Evolutionary conservation across 1,139 yeast genomes (phyloP).

Genomic region (Taphrina sp.): DNA sequence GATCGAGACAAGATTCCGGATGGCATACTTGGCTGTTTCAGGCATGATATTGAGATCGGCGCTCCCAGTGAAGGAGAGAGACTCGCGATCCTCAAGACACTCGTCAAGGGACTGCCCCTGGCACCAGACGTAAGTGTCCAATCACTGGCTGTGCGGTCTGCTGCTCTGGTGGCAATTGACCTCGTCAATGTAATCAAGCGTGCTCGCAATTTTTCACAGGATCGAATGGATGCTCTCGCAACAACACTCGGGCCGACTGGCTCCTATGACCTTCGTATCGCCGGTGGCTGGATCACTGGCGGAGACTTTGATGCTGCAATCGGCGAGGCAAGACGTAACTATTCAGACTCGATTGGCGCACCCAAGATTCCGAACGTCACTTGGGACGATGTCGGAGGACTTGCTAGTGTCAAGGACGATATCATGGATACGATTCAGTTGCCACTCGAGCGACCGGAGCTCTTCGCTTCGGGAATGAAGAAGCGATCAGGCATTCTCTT

Average conservation of each 20-base stretch:
- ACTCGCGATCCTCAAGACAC: constrained; percentile 53
- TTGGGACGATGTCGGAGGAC: constrained; percentile 94
- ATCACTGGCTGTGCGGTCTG: constrained; percentile 76
- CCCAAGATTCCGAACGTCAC: constrained; percentile 92
- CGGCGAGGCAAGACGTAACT: constrained; percentile 77
- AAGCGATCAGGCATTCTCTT: constrained; percentile 87
- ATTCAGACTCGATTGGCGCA: constrained; percentile 93
- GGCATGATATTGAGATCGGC: constrained; percentile 70
- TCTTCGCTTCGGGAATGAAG: constrained; percentile 82
- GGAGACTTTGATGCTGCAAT: constrained; percentile 72
- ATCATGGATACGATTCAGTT: constrained; percentile 91
- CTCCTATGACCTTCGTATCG: constrained; percentile 18
- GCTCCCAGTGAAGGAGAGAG: constrained; percentile 83
- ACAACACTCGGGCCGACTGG: constrained; percentile 36
- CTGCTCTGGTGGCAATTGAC: constrained; percentile 89
- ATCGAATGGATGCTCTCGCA: constrained; percentile 47
- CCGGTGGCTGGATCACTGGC: constrained; percentile 50
- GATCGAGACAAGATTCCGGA: constrained; percentile 72
- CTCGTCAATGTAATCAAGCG: constrained; percentile 66
- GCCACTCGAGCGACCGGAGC: constrained; percentile 90
- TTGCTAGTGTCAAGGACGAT: constrained; percentile 84
- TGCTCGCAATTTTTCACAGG: constrained; percentile 60
- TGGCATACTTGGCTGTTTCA: constrained; percentile 63
- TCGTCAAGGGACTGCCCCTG: constrained; percentile 39
- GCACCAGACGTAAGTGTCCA: constrained; percentile 58